These are phyloP conservation scores for Ceriops tagal DNA, from an alignment of 345 rosid species.

Conservation along the genomic window DNA sequence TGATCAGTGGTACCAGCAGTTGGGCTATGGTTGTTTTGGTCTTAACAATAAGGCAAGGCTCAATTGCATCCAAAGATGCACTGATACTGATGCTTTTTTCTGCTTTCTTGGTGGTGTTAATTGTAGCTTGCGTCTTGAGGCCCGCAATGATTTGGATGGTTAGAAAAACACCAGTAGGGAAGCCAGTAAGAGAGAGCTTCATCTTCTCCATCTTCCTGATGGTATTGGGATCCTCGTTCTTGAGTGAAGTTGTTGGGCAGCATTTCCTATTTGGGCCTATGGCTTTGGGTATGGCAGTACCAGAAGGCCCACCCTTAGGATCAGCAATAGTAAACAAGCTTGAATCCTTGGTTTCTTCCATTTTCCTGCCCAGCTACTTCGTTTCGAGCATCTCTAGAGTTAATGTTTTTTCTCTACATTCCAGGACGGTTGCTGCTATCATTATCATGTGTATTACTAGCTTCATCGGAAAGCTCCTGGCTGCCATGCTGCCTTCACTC, in stretches of 20 bases:
- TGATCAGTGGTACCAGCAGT: constrained; percentile 20
- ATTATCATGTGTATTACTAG: constrained; percentile 5
- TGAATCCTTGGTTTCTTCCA: constrained; percentile 27
- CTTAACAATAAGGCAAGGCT: constrained; percentile 5
- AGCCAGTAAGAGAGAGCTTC: constrained; percentile 27
- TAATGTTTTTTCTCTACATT: not conserved
- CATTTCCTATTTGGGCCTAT: constrained; percentile 38
- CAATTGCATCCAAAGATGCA: not conserved
- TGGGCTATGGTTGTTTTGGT: not conserved
- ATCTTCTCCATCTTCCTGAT: constrained; percentile 23
- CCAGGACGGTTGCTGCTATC: not conserved
- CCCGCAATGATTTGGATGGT: constrained; percentile 18
- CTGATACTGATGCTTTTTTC: not conserved
- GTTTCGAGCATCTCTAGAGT: constrained; percentile 12
- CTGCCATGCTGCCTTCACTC: constrained; percentile 35
- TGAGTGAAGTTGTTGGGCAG: constrained; percentile 26
- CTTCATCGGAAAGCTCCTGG: constrained; percentile 31
- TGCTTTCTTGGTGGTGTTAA: not conserved
- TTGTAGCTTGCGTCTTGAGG: constrained; percentile 4
- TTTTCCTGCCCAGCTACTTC: constrained; percentile 27
- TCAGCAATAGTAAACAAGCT: constrained; percentile 37
- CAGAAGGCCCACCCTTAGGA: constrained; percentile 55
- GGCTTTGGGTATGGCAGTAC: constrained; percentile 40
- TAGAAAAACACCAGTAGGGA: constrained; percentile 22
- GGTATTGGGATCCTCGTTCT: constrained; percentile 27